Evolutionary conservation across 148 eudicot genomes (phyloP).

Genomic region (Agrostemma githago): DNA sequence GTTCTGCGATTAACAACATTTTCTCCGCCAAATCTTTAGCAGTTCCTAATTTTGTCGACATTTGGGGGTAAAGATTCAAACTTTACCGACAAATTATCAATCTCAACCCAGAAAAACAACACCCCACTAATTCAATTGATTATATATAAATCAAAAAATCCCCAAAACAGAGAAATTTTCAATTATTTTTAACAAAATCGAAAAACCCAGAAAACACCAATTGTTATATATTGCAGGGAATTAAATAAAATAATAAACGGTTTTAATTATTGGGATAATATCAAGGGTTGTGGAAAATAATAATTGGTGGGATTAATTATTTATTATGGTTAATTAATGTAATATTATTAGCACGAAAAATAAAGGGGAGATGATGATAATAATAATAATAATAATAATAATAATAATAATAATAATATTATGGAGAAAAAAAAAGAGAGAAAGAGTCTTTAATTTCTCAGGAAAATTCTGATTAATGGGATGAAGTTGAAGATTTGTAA

Average conservation of each 20-base stretch:
- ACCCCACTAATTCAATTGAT: neutral
- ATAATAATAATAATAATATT: too few species aligned
- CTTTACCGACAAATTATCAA: conserved; percentile 3
- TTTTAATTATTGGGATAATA: neutral
- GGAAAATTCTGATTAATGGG: neutral
- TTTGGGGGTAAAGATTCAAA: conserved; percentile 12
- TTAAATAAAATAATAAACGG: neutral
- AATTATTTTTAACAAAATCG: neutral
- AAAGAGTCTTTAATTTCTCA: neutral
- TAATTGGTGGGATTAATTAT: neutral
- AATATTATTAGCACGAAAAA: neutral
- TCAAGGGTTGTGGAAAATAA: neutral
- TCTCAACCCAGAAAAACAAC: conserved; percentile 1
- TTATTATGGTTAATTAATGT: conserved; percentile 2
- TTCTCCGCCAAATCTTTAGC: conserved; percentile 42
- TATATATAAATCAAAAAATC: neutral
- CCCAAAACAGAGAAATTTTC: conserved; percentile 6
- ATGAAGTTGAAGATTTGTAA: conserved; percentile 17
- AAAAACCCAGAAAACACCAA: conserved; percentile 3
- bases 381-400: too few species aligned
- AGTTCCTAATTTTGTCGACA: conserved; percentile 25
- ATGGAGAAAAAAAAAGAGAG: neutral
- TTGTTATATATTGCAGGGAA: neutral
- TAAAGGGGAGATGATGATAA: neutral
- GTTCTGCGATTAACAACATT: conserved; percentile 57